phyloP scores from a whole-genome alignment of 2,329 filamentous ascomycete genomes.

The Penicillium sumatraense region DNA sequence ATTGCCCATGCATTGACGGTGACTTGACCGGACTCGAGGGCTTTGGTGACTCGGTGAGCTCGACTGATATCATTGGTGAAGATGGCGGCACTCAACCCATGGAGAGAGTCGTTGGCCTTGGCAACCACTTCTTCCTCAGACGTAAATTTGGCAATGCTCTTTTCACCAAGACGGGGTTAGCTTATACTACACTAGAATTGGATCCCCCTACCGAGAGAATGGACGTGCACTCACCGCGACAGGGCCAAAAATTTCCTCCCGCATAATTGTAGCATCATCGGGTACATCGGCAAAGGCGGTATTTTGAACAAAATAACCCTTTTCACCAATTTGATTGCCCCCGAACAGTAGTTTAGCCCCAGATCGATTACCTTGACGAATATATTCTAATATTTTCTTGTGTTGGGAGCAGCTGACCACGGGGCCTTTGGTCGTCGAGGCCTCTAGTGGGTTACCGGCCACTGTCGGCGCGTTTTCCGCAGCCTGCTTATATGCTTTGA shows the following conservation, averaged over 20 bases:
- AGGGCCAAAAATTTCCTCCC: constrained; percentile 65
- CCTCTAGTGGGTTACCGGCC: constrained; percentile 26
- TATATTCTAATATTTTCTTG: constrained; percentile 29
- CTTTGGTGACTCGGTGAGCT: constrained; percentile 27
- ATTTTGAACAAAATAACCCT: constrained; percentile 67
- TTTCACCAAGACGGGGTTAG: background rate
- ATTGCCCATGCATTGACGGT: constrained; percentile 34
- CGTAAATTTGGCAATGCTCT: constrained; percentile 61
- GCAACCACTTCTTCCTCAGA: constrained; percentile 63
- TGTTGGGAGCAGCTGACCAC: constrained; percentile 27
- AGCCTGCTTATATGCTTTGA: constrained; percentile 48
- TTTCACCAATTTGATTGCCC: constrained; percentile 24
- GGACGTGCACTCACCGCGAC: constrained; percentile 43
- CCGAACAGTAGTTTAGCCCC: constrained; percentile 29
- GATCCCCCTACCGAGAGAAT: background rate
- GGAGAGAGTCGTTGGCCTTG: constrained; percentile 58
- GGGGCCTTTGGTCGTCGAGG: constrained; percentile 28
- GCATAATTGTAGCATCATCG: constrained; percentile 50
- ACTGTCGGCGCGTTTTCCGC: constrained; percentile 55
- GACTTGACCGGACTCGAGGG: constrained; percentile 30
- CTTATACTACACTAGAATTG: background rate
- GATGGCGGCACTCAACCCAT: constrained; percentile 32
- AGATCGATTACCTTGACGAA: constrained; percentile 26
- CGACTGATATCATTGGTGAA: constrained; percentile 32
- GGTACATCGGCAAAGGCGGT: constrained; percentile 60